These are phyloP conservation scores for Entomortierella chlamydospora DNA, from an alignment of 192 early-diverging fungal genomes.

Conservation along the genomic window DNA sequence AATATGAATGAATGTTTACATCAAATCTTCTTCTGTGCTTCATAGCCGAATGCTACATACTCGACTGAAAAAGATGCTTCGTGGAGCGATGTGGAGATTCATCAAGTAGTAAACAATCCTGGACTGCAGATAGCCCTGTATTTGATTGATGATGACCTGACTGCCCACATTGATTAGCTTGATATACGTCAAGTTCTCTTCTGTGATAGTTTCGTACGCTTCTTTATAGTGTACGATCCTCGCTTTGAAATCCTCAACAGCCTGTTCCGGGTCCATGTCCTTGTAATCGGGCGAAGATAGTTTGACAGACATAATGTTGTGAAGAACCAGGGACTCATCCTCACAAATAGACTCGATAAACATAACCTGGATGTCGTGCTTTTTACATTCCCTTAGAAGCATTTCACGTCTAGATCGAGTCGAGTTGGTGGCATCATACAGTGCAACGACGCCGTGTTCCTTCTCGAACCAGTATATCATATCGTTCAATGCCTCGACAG, in stretches of 20 bases:
- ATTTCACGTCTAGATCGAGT: constrained; percentile 83
- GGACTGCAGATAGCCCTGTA: constrained; percentile 95
- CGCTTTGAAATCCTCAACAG: constrained; percentile 91
- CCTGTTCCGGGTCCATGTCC: constrained; percentile 85
- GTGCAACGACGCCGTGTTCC: constrained; percentile 84
- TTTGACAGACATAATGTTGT: constrained; percentile 97
- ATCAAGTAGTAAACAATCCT: constrained; percentile 98
- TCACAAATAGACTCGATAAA: constrained; percentile 98
- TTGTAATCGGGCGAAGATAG: constrained; percentile 94
- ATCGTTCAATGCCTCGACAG: constrained; percentile 86
- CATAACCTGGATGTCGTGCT: constrained; percentile 88
- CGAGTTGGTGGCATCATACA: constrained; percentile 99
- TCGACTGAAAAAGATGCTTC: constrained; percentile 91
- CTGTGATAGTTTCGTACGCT: constrained; percentile 90
- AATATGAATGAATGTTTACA: no score
- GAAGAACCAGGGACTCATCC: constrained; percentile 85
- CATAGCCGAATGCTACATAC: constrained; percentile 33
- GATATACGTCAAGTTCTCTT: constrained; percentile 83
- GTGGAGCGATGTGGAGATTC: constrained; percentile 98
- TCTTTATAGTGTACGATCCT: constrained; percentile 94
- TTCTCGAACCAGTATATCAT: constrained; percentile 94
- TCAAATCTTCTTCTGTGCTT: no score
- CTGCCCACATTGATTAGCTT: constrained; percentile 96
- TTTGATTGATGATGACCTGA: constrained; percentile 93
- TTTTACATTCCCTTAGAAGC: constrained; percentile 77